Base-by-base conservation (phyloP, 306 rosid species). In the Parietaria judaica region DNA sequence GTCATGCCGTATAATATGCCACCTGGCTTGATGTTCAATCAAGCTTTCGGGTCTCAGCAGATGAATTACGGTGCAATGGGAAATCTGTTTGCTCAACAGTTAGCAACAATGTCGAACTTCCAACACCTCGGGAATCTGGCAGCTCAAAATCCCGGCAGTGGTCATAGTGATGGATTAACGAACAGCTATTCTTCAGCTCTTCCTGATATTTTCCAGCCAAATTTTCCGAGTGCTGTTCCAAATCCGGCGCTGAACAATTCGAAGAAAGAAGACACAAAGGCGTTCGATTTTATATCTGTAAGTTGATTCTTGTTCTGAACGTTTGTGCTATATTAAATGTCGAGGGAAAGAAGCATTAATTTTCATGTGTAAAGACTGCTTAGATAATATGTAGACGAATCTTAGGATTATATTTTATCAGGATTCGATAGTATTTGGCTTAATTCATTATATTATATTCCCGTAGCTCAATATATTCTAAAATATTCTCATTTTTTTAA, bases 251-350 rank as follows among this genome's bases (percentile, higher is more conserved):
- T 79, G 72, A 94, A 81, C 62, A 76, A 64, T 81, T 69, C 97
- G 31, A 94, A 84, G 87, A 92, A 85, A 76, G 97, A 88, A 73
- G 99, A 94, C 1, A 84, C 83, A 34, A 88, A 79, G 70, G 99
- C 99, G 0, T 94, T 94, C 72, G 97, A 94, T 79, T 88, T 94
- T 74, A 94, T 94, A 80, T 88, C 99, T 8, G 99, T 94, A 76
- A 84, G 99, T 78, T 34, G 37, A 63, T 70, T 68, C 66, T 11
- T 8, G 45, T 41, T 41, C 45, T 5, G 7, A 8, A 41, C 9
- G 45, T 1, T 41, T 41, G 9, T 5, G 9, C 45, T 23, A 23
- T 23, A 23, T 23, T 23, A 23, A 23, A 23, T 23, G 31, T 23
- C 9, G 45, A 41, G 45, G 45, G 9, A 41, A 41, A 41, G 45